Evolutionary conservation across 352 stramenopile genomes (phyloP).

Genomic region (Aphanomyces invadans): DNA sequence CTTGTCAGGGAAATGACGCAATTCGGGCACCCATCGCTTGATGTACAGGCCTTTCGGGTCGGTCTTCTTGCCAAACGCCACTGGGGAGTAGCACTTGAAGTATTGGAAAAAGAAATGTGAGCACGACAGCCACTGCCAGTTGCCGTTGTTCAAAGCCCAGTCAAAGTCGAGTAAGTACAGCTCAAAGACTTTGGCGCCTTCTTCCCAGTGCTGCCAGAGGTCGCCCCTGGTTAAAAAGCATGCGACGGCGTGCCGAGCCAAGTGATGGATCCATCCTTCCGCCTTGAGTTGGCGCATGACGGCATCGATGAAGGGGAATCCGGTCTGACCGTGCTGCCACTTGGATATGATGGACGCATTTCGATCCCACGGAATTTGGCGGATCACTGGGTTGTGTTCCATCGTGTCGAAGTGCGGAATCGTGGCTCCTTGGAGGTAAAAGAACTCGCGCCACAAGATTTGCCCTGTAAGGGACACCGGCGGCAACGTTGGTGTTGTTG

Average conservation of each 20-base stretch:
- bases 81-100: constrained; percentile 94
- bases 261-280: constrained; percentile 86
- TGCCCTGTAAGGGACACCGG: constrained; percentile 91
- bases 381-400: constrained; percentile 88
- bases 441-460: constrained; percentile 95
- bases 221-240: constrained; percentile 98
- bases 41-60: constrained; percentile 90
- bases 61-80: constrained; percentile 94
- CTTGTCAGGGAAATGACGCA: constrained; percentile 89
- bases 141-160: constrained; percentile 96
- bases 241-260: constrained; percentile 91
- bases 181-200: constrained; percentile 88
- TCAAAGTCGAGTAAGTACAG: constrained; percentile 94
- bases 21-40: constrained; percentile 87
- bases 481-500: constrained; percentile 65
- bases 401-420: constrained; percentile 92
- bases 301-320: constrained; percentile 97
- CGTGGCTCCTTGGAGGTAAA: constrained; percentile 72
- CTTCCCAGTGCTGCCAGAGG: constrained; percentile 93
- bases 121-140: constrained; percentile 95
- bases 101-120: constrained; percentile 96
- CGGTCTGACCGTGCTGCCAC: constrained; percentile 93
- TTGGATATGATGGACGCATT: constrained; percentile 86
- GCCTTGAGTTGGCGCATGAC: constrained; percentile 91
- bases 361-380: constrained; percentile 79